Evolutionary conservation across 1,139 yeast species (phyloP), one percentile per base, ranked within the genome.

Genomic region (Diutina neorugosa): DNA sequence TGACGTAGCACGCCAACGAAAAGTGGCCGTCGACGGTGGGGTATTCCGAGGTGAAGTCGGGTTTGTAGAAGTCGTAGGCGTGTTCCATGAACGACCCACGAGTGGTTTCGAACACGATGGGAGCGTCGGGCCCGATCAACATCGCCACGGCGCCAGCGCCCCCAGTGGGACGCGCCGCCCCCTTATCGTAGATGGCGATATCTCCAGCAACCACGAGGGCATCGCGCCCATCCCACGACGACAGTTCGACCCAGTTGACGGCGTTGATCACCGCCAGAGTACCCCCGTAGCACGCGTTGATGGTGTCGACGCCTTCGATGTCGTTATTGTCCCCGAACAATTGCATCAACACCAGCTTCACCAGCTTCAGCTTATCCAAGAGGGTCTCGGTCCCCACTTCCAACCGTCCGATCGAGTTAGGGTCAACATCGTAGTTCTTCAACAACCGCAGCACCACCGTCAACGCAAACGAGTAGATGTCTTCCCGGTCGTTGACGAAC

Each of bases 301-400:
- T 69, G 60, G 96, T 90, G 72, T 94, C 99, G 59, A 94, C 76
- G 70, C 99, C 99, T 73, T 94, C 99, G 61, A 93, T 78, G 66
- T 94, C 98, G 62, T 77, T 71, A 76, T 93, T 93, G 54, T 81
- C 94, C 57, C 86, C 91, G 63, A 94, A 86, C 62, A 94, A 80
- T 73, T 91, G 98, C 89, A 91, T 93, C 70, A 94, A 78, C 52
- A 93, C 96, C 48, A 96, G 82, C 76, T 94, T 94, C 66, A 91
- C 96, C 48, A 96, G 87, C 77, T 94, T 94, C 62, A 98, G 89
- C 74, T 93, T 94, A 74, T 94, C 99, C 64, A 94, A 77, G 63
- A 94, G 77, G 53, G 98, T 93, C 75, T 94, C 99, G 57, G 99
- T 94, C 63, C 99, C 99, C 58, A 93, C 98, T 72, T 94, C 99